Conservation (phyloP, 345 rosid species). For the Heritiera littoralis region DNA sequence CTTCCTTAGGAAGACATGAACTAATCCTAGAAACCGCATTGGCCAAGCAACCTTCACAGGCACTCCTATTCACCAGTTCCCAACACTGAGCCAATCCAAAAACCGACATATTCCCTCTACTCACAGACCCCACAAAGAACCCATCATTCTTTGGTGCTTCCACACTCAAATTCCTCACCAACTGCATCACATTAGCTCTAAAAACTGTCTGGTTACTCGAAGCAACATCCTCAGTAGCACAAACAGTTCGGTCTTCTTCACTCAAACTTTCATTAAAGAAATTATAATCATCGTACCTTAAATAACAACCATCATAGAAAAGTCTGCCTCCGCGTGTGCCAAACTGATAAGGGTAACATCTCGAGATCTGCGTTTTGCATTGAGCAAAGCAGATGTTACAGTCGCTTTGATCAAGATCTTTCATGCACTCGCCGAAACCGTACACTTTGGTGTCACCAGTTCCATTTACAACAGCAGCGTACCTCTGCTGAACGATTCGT, state of each 20-base stretch:
- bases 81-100: conserved; percentile 93
- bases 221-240: conserved; percentile 44
- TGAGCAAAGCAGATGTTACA: conserved; percentile 82
- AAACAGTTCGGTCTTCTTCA: conserved; percentile 30
- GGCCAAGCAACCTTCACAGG: conserved; percentile 54
- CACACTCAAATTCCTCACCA: conserved; percentile 59
- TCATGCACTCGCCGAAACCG: conserved; percentile 78
- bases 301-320: conserved; percentile 71
- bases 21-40: conserved; percentile 42
- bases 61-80: conserved; percentile 52
- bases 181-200: conserved; percentile 40
- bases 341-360: conserved; percentile 67
- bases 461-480: conserved; percentile 47
- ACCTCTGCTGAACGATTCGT: conserved; percentile 36
- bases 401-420: conserved; percentile 64
- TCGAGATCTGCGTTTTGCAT: conserved; percentile 65
- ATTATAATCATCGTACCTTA: conserved; percentile 73
- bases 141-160: conserved; percentile 54
- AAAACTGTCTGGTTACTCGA: conserved; percentile 53
- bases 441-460: conserved; percentile 56
- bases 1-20: conserved; percentile 57
- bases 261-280: conserved; percentile 65
- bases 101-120: conserved; percentile 55
- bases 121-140: conserved; percentile 61
- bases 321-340: conserved; percentile 75